Evolutionary conservation across 108 stramenopile genomes (phyloP).

Genomic region (Fragilariopsis cylindrus): DNA sequence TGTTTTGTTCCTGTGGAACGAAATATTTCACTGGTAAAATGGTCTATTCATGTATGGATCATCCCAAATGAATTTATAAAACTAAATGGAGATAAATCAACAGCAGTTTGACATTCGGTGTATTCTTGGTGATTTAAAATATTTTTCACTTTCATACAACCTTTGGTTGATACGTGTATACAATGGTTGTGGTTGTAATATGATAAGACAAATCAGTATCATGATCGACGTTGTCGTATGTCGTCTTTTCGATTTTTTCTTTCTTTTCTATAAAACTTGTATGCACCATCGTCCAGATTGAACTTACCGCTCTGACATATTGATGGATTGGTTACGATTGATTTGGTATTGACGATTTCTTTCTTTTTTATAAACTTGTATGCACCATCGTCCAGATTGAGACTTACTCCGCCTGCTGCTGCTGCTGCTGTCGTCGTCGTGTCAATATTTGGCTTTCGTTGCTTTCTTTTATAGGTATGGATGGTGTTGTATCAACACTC

Average conservation of each 20-base stretch:
- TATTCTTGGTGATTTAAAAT: neutral
- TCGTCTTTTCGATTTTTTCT: neutral
- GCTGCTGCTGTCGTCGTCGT: too few relatives aligned
- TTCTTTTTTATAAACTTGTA: too few relatives aligned
- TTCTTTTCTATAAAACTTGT: neutral
- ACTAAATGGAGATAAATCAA: neutral
- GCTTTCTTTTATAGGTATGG: neutral
- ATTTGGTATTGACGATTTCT: too few relatives aligned
- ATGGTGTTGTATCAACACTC: neutral
- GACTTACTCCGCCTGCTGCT: too few relatives aligned
- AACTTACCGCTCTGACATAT: too few relatives aligned
- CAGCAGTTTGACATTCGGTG: neutral
- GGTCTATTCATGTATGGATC: too few relatives aligned
- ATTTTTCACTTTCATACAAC: neutral
- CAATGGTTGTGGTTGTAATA: neutral
- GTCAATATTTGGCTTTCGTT: too few relatives aligned
- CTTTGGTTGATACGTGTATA: constrained; percentile 2
- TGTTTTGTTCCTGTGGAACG: too few relatives aligned
- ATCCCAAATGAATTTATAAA: neutral
- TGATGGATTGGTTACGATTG: too few relatives aligned
- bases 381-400: neutral
- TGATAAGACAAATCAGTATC: too few relatives aligned
- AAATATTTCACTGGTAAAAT: too few relatives aligned
- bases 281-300: neutral
- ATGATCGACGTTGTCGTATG: neutral